Percentiles rank a stretch among this genome's conserved stretches.
Conservation (phyloP, 2,329 filamentous ascomycete species). For the Colletotrichum shisoi region DNA sequence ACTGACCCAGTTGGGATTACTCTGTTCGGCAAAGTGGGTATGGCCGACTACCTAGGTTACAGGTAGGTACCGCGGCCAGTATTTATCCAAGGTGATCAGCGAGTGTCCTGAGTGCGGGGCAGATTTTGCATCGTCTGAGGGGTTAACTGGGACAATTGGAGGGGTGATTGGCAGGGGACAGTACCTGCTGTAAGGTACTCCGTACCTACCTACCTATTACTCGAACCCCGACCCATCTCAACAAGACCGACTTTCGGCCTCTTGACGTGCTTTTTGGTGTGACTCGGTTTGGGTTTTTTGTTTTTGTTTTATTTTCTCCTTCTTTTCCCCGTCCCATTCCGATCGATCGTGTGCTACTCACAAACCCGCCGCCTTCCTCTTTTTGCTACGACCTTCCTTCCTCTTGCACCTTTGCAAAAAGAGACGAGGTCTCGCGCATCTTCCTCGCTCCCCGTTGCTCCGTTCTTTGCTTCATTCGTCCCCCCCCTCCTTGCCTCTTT, state of each 20-base stretch:
- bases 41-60: not conserved
- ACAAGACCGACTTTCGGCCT: slow-evolving; percentile 36
- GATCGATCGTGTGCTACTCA: slow-evolving; percentile 7
- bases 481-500: slow-evolving; percentile 2
- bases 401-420: slow-evolving; percentile 4
- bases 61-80: not conserved
- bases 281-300: slow-evolving; percentile 27
- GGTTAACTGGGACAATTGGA: not conserved
- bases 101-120: slow-evolving; percentile 9
- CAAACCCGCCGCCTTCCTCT: slow-evolving; percentile 17
- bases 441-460: slow-evolving; percentile 2
- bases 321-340: slow-evolving; percentile 7
- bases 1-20: too few relatives aligned
- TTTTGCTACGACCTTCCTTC: slow-evolving; percentile 20
- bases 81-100: too few relatives aligned
- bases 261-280: slow-evolving; percentile 33
- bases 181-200: too few relatives aligned
- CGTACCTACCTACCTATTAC: too few relatives aligned
- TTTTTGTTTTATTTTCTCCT: slow-evolving; percentile 6
- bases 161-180: not conserved
- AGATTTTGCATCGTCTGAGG: slow-evolving; percentile 6
- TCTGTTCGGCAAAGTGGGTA: too few relatives aligned
- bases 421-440: slow-evolving; percentile 19
- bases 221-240: slow-evolving; percentile 13
- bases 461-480: slow-evolving; percentile 14